Evolutionary conservation across 75 land plant genomes (phyloP).

Genomic region (Sequoia sempervirens): DNA sequence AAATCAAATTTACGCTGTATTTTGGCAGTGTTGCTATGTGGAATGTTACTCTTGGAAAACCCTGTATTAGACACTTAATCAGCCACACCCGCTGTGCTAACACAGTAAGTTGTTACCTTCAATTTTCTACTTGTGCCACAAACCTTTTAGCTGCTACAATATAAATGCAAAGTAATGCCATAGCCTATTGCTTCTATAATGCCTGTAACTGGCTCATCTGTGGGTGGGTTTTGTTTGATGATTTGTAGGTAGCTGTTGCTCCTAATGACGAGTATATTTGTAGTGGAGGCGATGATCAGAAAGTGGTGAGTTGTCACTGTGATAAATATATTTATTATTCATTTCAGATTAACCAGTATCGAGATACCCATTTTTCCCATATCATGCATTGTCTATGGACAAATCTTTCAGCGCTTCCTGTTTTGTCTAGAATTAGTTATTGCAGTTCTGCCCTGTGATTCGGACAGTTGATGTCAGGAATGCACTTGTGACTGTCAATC

Average conservation of each 20-base stretch:
- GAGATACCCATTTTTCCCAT: too few relatives aligned
- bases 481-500: neutral
- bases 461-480: neutral
- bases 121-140: constrained; percentile 1
- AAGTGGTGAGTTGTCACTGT: constrained; percentile 31
- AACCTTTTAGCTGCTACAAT: neutral
- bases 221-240: constrained; percentile 1
- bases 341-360: too few relatives aligned
- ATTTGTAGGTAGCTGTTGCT: constrained; percentile 40
- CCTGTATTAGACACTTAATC: constrained; percentile 36
- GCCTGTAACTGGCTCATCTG: neutral
- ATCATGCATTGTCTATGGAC: too few relatives aligned
- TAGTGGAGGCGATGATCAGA: constrained; percentile 54
- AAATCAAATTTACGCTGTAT: neutral
- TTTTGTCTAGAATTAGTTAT: neutral
- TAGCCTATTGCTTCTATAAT: neutral
- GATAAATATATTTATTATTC: neutral
- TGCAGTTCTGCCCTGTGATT: neutral
- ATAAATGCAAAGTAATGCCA: neutral
- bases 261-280: constrained; percentile 39
- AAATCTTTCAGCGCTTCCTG: too few relatives aligned
- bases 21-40: constrained; percentile 39
- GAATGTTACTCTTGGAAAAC: constrained; percentile 42
- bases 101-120: constrained; percentile 25
- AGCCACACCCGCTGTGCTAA: constrained; percentile 49